Evolutionary conservation across 164 flowering plant species (phyloP).

Genomic region (Magnolia officinalis): DNA sequence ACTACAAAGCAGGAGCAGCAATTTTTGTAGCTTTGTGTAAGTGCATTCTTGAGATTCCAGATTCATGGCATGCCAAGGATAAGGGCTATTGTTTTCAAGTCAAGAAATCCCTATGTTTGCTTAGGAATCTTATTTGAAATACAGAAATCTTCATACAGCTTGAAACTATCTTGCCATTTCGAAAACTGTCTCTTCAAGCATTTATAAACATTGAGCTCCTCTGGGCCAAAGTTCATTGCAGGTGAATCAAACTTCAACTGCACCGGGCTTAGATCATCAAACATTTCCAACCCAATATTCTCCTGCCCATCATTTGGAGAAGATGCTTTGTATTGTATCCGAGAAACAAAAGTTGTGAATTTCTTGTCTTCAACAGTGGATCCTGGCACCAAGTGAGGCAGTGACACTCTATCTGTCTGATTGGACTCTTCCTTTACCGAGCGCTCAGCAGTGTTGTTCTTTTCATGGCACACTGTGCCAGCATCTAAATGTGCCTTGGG

Average conservation of each 20-base stretch:
- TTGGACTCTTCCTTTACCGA: conserved; percentile 3
- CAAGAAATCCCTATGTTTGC: neutral
- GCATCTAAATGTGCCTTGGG: conserved; percentile 7
- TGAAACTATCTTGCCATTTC: conserved; percentile 40
- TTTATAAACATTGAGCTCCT: conserved; percentile 33
- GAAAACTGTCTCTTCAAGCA: conserved; percentile 44
- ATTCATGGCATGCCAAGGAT: neutral
- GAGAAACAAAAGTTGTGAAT: conserved; percentile 32
- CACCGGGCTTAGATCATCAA: conserved; percentile 62
- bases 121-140: conserved; percentile 4
- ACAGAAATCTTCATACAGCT: conserved; percentile 22
- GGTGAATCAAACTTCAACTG: conserved; percentile 46
- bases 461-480: neutral
- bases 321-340: conserved; percentile 17
- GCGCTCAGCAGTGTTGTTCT: conserved; percentile 1
- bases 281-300: conserved; percentile 32
- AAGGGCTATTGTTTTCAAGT: too few species aligned
- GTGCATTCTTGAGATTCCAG: neutral
- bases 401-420: neutral
- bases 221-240: conserved; percentile 18
- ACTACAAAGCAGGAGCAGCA: too few species aligned
- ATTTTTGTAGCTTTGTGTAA: too few species aligned
- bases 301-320: conserved; percentile 12
- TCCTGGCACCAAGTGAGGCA: neutral
- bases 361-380: conserved; percentile 15